Evolutionary conservation across 1,284 basidiomycete species (phyloP), one percentile per base, ranked within the genome.

Genomic region (Cryptococcus sp.): DNA sequence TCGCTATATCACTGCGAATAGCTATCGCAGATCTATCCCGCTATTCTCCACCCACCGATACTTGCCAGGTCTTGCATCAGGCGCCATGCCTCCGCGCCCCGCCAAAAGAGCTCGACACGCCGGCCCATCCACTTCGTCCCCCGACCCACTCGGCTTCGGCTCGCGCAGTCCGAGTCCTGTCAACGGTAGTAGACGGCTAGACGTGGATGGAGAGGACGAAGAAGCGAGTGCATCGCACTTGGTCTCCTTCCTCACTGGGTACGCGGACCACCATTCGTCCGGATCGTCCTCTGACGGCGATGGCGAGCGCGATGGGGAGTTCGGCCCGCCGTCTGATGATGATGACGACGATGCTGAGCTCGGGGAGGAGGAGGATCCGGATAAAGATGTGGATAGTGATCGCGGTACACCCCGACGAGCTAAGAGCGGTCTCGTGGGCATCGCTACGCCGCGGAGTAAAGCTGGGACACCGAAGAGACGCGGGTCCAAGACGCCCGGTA

Each of bases 231-330:
- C 69, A 10, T 71, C 70, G 1, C 75, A 77, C 59, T 66, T 77
- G 11, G 67, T 77, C 40, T 77, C 75, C 16, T 77, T 77, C 61
- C 62, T 77, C 3, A 75, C 71, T 5, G 67, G 70, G 10, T 77
- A 76, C 50, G 73, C 71, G 17, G 59, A 61, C 31, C 59, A 61
- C 47, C 59, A 60, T 20, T 56, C 57, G 5, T 66, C 62, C 11
- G 57, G 50, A 19, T 53, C 57, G 5, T 62, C 62, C 1, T 67
- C 64, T 15, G 65, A 68, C 19, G 67, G 62, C 23, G 69, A 72
- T 11, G 56, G 45, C 13, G 57, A 61, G 27, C 47, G 47, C 16
- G 60, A 39, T 5, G 54, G 62, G 40, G 59, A 47, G 7, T 53
- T 54, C 25, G 67, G 64, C 13, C 59, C 62, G 5, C 50, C 55